These are phyloP conservation scores for Acanthamoeba quina DNA, from an alignment of 208 protist genomes.

Conservation along the genomic window DNA sequence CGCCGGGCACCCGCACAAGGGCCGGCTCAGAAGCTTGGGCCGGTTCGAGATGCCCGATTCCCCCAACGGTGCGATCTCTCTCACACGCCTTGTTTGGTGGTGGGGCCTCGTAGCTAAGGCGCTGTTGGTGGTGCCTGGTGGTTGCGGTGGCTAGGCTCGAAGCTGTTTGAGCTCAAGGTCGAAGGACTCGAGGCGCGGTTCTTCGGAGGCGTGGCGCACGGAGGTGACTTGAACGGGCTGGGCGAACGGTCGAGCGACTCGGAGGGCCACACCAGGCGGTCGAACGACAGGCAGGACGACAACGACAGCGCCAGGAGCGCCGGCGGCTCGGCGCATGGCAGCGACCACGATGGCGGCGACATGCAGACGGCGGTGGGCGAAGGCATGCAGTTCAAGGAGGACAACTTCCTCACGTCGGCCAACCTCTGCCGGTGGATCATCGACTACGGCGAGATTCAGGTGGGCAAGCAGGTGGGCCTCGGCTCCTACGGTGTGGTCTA, in stretches of 20 bases:
- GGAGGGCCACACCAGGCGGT: no score
- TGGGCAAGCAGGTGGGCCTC: constrained; percentile 23
- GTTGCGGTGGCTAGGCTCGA: background rate
- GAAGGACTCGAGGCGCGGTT: constrained; percentile 21
- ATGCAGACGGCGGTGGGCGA: background rate
- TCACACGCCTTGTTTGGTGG: background rate
- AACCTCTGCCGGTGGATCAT: constrained; percentile 60
- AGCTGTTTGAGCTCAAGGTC: constrained; percentile 45
- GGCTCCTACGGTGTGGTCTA: constrained; percentile 48
- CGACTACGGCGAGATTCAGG: constrained; percentile 13
- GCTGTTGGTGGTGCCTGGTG: background rate
- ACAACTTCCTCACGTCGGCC: constrained; percentile 48
- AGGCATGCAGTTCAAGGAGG: constrained; percentile 16
- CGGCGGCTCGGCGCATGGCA: background rate
- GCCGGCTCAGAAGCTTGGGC: background rate
- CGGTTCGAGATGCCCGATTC: background rate
- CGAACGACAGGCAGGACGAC: no score
- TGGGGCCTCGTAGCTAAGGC: no score
- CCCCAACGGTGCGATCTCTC: background rate
- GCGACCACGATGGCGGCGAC: background rate
- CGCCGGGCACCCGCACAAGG: background rate
- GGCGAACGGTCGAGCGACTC: background rate
- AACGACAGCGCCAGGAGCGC: background rate
- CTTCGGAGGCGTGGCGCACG: background rate
- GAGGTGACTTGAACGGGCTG: background rate